Base-by-base conservation (phyloP, 441 rosid species). In the Viola pubescens region DNA sequence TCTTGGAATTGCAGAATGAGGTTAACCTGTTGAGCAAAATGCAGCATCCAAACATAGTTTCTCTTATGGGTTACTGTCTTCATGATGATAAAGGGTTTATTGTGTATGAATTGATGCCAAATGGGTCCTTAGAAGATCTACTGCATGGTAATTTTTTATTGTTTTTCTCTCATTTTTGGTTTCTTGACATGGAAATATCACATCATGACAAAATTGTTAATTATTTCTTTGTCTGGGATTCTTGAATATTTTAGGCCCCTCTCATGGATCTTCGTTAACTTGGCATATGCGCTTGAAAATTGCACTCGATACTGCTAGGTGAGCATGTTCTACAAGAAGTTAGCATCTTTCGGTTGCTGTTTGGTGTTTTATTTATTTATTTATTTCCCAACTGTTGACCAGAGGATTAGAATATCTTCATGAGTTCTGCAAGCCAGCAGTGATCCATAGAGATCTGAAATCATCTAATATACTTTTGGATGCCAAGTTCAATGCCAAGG, bases 381-480 rank as follows among this genome's bases (percentile, higher is more conserved):
- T 50, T 54, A 68, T 52, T 9, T 49, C 37, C 37, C 34, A 38
- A 41, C 57, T 70, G 71, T 75, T 72, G 74, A 78, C 70, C 79
- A 85, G 92, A 77, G 92, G 95, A 77, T 72, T 91, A 69, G 96
- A 91, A 57, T 82, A 91, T 84, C 74, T 91, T 63, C 98, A 91
- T 65, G 95, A 87, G 66, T 89, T 75, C 72, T 87, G 96, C 78
- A 81, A 77, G 66, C 98, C 98, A 58, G 74, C 80, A 38, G 92
- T 91, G 79, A 88, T 91, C 60, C 98, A 91, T 78, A 85, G 98
- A 68, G 98, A 91, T 84, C 85, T 91, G 80, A 91, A 91, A 83
- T 83, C 98, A 2, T 88, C 98, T 64, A 91, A 91, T 73, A 85
- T 91, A 58, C 84, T 91, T 52, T 67, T 91, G 71, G 98, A 88